Conservation (phyloP, 2,329 filamentous ascomycete genomes). For the Pochonia chlamydosporia region DNA sequence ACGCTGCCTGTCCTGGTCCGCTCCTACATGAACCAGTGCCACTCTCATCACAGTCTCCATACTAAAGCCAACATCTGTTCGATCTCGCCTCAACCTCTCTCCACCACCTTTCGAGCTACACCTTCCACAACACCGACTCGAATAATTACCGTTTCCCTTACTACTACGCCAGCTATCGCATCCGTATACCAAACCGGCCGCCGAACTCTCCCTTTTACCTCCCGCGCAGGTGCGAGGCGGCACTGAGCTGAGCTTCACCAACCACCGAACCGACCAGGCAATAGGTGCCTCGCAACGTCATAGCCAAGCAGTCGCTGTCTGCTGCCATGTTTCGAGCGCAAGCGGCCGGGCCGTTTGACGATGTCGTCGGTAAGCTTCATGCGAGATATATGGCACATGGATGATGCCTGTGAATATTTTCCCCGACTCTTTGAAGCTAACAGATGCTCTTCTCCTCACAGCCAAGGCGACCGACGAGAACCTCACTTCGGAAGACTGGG, state of each 20-base stretch:
- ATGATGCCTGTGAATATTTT: constrained; percentile 8
- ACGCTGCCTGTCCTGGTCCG: too few species aligned
- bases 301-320: constrained; percentile 9
- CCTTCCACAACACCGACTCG: not conserved
- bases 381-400: not conserved
- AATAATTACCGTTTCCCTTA: not conserved
- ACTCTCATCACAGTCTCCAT: too few species aligned
- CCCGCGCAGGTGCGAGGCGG: not conserved
- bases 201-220: not conserved
- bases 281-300: constrained; percentile 9
- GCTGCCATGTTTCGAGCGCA: constrained; percentile 53
- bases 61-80: too few species aligned
- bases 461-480: constrained; percentile 93
- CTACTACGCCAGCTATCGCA: not conserved
- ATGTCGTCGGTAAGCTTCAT: constrained; percentile 48
- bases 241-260: not conserved
- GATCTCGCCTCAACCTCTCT: not conserved
- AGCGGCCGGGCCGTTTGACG: constrained; percentile 52
- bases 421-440: not conserved
- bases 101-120: not conserved
- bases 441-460: constrained; percentile 18
- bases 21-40: too few species aligned
- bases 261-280: not conserved
- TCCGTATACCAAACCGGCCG: not conserved
- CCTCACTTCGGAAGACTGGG: constrained; percentile 75